Conservation (phyloP, 164 flowering plant species). For the Vitis vinifera region DNA sequence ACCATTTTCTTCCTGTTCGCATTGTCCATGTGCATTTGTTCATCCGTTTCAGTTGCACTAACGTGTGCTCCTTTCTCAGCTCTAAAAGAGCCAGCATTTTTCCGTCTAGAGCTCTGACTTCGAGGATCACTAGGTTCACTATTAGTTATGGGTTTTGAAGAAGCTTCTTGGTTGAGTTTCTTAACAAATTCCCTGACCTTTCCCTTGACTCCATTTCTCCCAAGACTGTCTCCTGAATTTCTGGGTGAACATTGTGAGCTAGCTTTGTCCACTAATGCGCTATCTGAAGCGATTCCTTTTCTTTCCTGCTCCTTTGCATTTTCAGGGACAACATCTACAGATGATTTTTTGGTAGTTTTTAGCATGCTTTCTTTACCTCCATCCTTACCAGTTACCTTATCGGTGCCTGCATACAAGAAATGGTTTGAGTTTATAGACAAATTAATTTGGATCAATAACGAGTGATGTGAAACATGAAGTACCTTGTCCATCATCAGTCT, state of each 20-base stretch:
- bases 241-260: constrained; percentile 21
- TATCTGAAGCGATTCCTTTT: constrained; percentile 14
- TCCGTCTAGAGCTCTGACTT: constrained; percentile 40
- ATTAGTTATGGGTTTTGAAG: constrained; percentile 27
- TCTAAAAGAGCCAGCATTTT: constrained; percentile 13
- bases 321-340: constrained; percentile 15
- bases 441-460: not conserved
- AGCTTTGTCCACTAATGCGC: constrained; percentile 19
- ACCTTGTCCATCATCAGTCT: constrained; percentile 34
- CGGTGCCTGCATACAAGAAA: constrained; percentile 31
- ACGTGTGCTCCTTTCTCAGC: constrained; percentile 20
- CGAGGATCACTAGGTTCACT: constrained; percentile 15
- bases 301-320: constrained; percentile 29
- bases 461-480: constrained; percentile 1
- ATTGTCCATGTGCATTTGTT: constrained; percentile 9
- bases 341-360: constrained; percentile 17
- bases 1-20: constrained; percentile 13
- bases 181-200: constrained; percentile 76
- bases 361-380: constrained; percentile 23
- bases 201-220: constrained; percentile 41
- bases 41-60: constrained; percentile 16
- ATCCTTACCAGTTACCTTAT: constrained; percentile 13
- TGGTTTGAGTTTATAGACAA: not conserved
- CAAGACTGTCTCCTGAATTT: constrained; percentile 23
- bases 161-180: constrained; percentile 66